These are phyloP conservation scores for Prunus yedoensis DNA, from an alignment of 331 rosid species.

Conservation along the genomic window DNA sequence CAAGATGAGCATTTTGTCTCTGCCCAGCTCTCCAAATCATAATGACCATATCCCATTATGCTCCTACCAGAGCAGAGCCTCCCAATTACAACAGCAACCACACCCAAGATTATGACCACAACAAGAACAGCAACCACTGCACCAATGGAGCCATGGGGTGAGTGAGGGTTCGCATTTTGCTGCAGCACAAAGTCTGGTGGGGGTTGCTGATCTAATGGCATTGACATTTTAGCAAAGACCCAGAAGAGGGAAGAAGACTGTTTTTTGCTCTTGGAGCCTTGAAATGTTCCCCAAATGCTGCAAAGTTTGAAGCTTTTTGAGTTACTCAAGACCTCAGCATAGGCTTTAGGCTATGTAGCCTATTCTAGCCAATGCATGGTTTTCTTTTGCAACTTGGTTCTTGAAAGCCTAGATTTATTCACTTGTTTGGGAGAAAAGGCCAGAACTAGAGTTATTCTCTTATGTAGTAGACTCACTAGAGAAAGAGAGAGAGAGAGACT, in stretches of 20 bases:
- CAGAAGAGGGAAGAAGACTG: background rate
- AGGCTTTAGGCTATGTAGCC: background rate
- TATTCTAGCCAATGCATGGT: constrained; percentile 4
- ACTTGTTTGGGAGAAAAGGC: background rate
- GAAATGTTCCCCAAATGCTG: background rate
- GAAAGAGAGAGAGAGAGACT: background rate
- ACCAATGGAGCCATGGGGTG: constrained; percentile 58
- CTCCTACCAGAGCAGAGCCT: constrained; percentile 68
- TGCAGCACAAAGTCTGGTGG: constrained; percentile 39
- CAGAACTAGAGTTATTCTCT: constrained; percentile 3
- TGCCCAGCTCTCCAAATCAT: constrained; percentile 80
- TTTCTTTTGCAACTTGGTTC: constrained; percentile 2
- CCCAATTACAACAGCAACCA: constrained; percentile 68
- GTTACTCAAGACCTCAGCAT: background rate
- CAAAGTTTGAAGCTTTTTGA: background rate
- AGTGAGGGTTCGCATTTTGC: constrained; percentile 21
- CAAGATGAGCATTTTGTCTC: constrained; percentile 80
- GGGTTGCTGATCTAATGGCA: constrained; percentile 43
- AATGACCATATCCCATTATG: constrained; percentile 71
- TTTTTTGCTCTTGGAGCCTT: background rate
- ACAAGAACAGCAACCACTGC: constrained; percentile 58
- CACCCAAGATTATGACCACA: constrained; percentile 51
- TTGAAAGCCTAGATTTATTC: constrained; percentile 6
- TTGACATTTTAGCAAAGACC: constrained; percentile 35
- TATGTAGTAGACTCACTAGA: background rate